phyloP scores from a whole-genome alignment of 2,329 filamentous ascomycete genomes.

The Aspergillus sclerotialis region DNA sequence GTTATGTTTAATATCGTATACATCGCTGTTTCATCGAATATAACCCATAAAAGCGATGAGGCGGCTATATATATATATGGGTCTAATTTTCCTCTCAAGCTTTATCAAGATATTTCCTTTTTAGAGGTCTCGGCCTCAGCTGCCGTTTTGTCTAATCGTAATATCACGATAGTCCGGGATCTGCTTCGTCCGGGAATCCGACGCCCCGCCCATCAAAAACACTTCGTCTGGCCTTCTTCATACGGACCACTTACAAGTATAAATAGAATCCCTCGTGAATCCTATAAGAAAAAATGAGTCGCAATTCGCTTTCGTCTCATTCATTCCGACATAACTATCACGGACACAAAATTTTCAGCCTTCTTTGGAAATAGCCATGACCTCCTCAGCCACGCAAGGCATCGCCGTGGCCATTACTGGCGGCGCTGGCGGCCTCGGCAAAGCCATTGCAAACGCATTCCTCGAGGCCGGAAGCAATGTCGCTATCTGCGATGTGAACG shows the following conservation, averaged over 20 bases:
- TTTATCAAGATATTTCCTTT: constrained; percentile 1
- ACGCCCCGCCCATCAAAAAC: too few species aligned
- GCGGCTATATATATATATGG: too few species aligned
- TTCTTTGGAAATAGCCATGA: background rate
- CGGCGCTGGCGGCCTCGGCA: background rate
- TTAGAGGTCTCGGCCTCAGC: background rate
- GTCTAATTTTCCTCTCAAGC: background rate
- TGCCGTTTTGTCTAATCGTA: background rate
- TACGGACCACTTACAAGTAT: background rate
- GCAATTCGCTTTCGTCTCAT: background rate
- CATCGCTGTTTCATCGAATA: too few species aligned
- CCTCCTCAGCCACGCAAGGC: background rate
- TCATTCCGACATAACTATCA: background rate
- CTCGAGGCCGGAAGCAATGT: background rate
- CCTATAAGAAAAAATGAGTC: background rate
- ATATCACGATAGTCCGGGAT: background rate
- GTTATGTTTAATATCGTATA: too few species aligned
- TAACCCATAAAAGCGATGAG: too few species aligned
- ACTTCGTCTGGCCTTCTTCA: background rate
- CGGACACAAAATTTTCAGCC: background rate
- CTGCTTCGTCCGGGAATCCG: background rate
- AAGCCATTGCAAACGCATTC: background rate
- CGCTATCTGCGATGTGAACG: background rate
- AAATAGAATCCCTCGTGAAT: background rate
- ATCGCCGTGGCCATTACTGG: background rate